phyloP scores from a whole-genome alignment of 371 early-diverging fungal genomes.

The Fennellomyces sp. region DNA sequence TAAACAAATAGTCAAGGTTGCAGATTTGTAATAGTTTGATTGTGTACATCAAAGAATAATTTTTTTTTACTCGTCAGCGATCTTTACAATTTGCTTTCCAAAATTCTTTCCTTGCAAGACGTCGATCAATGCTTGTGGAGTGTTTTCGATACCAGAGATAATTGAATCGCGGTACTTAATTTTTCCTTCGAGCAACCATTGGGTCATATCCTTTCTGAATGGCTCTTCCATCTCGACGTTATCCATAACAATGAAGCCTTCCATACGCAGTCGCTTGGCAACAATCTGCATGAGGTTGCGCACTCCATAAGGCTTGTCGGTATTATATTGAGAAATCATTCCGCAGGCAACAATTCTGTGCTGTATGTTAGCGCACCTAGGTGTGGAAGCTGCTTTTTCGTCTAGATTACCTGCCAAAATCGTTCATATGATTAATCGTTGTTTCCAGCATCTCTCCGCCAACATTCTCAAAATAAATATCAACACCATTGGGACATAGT shows the following conservation, averaged over 20 bases:
- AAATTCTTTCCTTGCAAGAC: constrained; percentile 81
- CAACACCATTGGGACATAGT: constrained; percentile 69
- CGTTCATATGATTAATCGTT: constrained; percentile 55
- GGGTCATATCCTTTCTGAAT: constrained; percentile 63
- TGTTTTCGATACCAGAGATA: constrained; percentile 77
- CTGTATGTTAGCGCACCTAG: neutral
- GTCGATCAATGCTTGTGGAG: constrained; percentile 76
- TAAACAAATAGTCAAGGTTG: constrained; percentile 80
- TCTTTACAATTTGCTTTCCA: constrained; percentile 84
- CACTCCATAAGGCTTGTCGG: constrained; percentile 25
- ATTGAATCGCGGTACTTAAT: constrained; percentile 68
- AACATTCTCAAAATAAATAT: constrained; percentile 76
- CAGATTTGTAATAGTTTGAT: constrained; percentile 31
- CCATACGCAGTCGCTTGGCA: constrained; percentile 52
- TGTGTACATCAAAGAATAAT: neutral
- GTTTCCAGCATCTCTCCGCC: constrained; percentile 73
- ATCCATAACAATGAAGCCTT: constrained; percentile 66
- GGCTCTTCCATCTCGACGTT: constrained; percentile 40
- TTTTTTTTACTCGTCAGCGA: constrained; percentile 51
- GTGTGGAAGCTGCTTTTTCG: no score
- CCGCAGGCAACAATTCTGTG: constrained; percentile 62
- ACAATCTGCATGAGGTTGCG: constrained; percentile 38
- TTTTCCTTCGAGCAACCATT: constrained; percentile 71
- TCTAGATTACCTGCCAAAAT: constrained; percentile 46
- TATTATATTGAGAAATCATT: constrained; percentile 76